phyloP scores from a whole-genome alignment of 177 flowering plant genomes.

The Vitis hybrid region DNA sequence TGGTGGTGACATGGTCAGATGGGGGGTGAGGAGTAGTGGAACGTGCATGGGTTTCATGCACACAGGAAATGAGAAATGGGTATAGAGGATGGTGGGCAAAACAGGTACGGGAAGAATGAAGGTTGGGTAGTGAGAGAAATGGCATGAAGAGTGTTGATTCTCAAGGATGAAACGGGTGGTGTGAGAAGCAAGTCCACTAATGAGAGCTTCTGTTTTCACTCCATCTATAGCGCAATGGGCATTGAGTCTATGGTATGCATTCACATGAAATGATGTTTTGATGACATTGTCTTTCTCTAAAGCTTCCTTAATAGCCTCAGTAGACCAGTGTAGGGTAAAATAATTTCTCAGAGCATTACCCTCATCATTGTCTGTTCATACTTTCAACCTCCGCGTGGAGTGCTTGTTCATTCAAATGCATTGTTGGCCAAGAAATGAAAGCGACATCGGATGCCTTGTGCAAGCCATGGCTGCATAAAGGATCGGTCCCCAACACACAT shows the following conservation, averaged over 20 bases:
- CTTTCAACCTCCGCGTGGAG: conserved; percentile 9
- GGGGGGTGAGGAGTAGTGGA: no score
- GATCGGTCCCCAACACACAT: conserved; percentile 7
- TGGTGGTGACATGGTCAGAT: no score
- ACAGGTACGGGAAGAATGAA: no score
- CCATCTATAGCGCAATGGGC: conserved; percentile 68
- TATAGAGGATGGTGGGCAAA: no score
- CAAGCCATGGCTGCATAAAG: conserved; percentile 18
- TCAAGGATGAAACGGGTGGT: no score
- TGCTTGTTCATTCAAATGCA: conserved; percentile 40
- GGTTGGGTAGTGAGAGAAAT: no score
- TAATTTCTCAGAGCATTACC: conserved; percentile 24
- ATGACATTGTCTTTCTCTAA: conserved; percentile 76
- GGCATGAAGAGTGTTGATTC: no score
- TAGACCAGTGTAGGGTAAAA: conserved; percentile 67
- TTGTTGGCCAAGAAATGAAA: conserved; percentile 49
- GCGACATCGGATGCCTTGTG: conserved; percentile 36
- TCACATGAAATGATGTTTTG: conserved; percentile 72
- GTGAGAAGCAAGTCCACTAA: conserved; percentile 65
- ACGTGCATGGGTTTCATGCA: no score
- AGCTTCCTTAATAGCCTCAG: conserved; percentile 53
- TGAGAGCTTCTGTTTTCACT: conserved; percentile 73
- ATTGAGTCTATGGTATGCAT: conserved; percentile 78
- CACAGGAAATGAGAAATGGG: no score
- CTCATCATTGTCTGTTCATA: conserved; percentile 20